Evolutionary conservation across 257 asterid species (phyloP), one percentile per base, ranked within the genome.

Genomic region (Rehmannia glutinosa): DNA sequence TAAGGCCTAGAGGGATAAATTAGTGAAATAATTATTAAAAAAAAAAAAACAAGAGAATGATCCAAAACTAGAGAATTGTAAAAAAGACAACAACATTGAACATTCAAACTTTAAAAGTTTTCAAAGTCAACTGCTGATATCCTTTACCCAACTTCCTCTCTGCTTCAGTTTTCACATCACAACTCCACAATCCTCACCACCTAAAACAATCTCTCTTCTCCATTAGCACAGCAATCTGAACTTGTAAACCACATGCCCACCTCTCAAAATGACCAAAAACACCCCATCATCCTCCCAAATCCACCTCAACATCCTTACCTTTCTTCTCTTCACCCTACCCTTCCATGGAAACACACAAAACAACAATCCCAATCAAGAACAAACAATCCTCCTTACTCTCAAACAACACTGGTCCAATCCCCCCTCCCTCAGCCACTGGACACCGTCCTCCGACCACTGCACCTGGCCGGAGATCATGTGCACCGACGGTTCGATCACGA

Each of bases 391-490:
- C 41, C 82, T 90, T 24, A 45, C 59, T 6, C 82, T 93, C 28
- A 85, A 85, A 68, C 77, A 77, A 0, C 75, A 77, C 69, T 93
- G 94, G 94, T 65, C 72, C 58, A 61, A 75, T 54, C 88, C 94
- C 30, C 39, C 90, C 27, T 56, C 76, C 45, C 78, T 93, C 68
- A 20, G 53, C 64, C 88, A 80, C 77, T 93, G 98, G 98, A 75
- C 60, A 1, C 35, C 72, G 0, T 76, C 94, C 0, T 78, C 91
- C 1, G 73, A 80, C 57, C 98, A 81, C 70, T 93, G 96, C 81
- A 47, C 50, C 1, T 93, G 98, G 98, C 79, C 87, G 0, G 97
- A 75, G 78, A 77, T 93, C 80, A 81, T 64, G 4, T 93, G 96
- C 81, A 27, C 77, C 12, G 13, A 24, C 3, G 84, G 75, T 61